Base-by-base conservation (phyloP, 2,329 filamentous ascomycete genomes). In the Penicillium sp. region DNA sequence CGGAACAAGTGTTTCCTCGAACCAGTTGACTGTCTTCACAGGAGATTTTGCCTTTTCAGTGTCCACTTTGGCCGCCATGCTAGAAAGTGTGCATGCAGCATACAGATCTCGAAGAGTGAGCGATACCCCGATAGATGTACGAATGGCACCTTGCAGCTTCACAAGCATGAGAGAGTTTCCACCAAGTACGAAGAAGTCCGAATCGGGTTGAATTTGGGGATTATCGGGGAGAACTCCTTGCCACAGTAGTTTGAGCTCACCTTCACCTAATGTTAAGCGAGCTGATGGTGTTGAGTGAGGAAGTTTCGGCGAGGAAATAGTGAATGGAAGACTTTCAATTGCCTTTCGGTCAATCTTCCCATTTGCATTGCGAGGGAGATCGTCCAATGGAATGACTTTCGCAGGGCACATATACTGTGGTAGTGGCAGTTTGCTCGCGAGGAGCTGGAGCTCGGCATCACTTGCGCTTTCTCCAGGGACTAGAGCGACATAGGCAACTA, bases 41-140 rank as follows among this genome's bases (percentile, higher is more conserved):
- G 16, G 5, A 11, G 23, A 24, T 2, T n/a, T 11, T n/a, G 5
- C 8, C 2, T 3, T 13, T 5, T 24, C 18, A 2, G 9, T 39
- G 4, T 13, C 13, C 21, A 42, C 5, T 4, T n/a, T 10, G 5
- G 10, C 5, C 1, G 78, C 74, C 77, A 83, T 79, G 1, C 34
- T 39, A 0, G 63, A 61, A 1, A 82, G 66, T 0, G 74, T 77
- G 53, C 67, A 76, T 1, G 62, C 52, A 3, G 70, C 58, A 39
- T 79, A 72, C 0, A 83, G 64, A 0, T 77, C 58, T 1, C 63
- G n/a, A 0, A 82, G 61, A 0, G 61, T 56, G 0, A 79, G 8
- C 1, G 37, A 43, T 5, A 72, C 62, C 0, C 59, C 50, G 48
- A 81, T 75, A 0, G 29, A 29, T 1, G 68, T 47, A 1, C 59